Percentiles rank a stretch among this genome's conserved stretches.
phyloP scores from a whole-genome alignment of 805 yeast genomes.

The Ogataea ganodermae region DNA sequence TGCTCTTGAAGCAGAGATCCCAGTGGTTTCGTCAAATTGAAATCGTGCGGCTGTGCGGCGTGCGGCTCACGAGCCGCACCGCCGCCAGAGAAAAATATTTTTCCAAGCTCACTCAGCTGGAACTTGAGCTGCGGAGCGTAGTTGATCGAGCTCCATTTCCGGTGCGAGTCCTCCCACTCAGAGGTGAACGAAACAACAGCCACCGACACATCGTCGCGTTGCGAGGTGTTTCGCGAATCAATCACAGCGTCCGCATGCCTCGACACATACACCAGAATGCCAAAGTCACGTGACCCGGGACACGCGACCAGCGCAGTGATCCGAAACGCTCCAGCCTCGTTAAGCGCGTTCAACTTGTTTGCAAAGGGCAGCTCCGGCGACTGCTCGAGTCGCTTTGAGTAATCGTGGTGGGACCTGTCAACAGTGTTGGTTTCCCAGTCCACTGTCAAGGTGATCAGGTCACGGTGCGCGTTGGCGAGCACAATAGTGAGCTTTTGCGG shows the following conservation, averaged over 20 bases:
- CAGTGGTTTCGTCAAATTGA: constrained; percentile 1
- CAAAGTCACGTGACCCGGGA: constrained; percentile 14
- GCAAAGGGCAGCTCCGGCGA: constrained; percentile 12
- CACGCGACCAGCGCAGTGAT: constrained; percentile 8
- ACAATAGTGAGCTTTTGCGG: constrained; percentile 2
- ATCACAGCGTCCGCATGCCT: constrained; percentile 10
- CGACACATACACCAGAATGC: constrained; percentile 14
- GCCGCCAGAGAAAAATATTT: background rate
- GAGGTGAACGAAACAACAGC: constrained; percentile 11
- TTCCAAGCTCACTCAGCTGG: constrained; percentile 4
- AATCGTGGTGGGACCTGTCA: constrained; percentile 8
- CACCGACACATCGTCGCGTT: constrained; percentile 16
- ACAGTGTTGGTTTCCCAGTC: constrained; percentile 11
- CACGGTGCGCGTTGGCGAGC: constrained; percentile 15
- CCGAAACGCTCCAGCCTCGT: constrained; percentile 10
- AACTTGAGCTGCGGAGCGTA: constrained; percentile 12
- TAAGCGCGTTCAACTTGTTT: constrained; percentile 17
- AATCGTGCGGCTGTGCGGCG: background rate
- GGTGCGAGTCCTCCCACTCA: background rate
- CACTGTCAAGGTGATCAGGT: constrained; percentile 9
- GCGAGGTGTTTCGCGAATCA: constrained; percentile 17
- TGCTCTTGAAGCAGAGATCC: constrained; percentile 8
- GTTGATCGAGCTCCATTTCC: constrained; percentile 7
- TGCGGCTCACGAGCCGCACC: background rate
- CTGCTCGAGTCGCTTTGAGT: constrained; percentile 9